phyloP scores from a whole-genome alignment of 768 basidiomycete species.

The Hericium coralloides region DNA sequence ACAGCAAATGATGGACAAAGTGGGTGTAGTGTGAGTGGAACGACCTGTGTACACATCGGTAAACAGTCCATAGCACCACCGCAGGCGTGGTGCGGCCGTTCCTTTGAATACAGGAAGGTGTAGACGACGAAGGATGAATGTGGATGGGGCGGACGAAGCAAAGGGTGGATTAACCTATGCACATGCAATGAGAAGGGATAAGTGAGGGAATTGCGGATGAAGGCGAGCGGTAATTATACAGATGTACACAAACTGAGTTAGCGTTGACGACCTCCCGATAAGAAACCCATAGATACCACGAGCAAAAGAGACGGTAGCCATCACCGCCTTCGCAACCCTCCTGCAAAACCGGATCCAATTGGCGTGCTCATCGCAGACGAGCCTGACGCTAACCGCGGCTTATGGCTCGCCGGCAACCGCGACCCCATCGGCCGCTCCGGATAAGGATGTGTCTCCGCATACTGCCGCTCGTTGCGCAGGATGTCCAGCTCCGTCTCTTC shows the following conservation, averaged over 20 bases:
- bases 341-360: no score
- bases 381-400: not conserved
- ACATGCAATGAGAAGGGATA: not conserved
- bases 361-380: slow-evolving; percentile 1
- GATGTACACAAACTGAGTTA: not conserved
- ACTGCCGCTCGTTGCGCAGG: slow-evolving; percentile 6
- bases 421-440: not conserved
- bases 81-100: no score
- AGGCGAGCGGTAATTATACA: not conserved
- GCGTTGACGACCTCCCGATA: not conserved
- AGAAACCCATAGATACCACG: not conserved
- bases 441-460: not conserved
- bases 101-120: not conserved
- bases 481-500: slow-evolving; percentile 47
- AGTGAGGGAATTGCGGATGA: not conserved
- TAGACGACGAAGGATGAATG: not conserved
- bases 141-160: not conserved
- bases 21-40: no score
- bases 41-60: no score
- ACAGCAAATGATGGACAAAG: no score
- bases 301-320: not conserved
- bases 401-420: not conserved
- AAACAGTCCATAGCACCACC: no score
- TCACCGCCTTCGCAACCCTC: not conserved
- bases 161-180: not conserved